These are phyloP conservation scores for Arthromyces matolae DNA, from an alignment of 768 basidiomycete species.

Conservation along the genomic window DNA sequence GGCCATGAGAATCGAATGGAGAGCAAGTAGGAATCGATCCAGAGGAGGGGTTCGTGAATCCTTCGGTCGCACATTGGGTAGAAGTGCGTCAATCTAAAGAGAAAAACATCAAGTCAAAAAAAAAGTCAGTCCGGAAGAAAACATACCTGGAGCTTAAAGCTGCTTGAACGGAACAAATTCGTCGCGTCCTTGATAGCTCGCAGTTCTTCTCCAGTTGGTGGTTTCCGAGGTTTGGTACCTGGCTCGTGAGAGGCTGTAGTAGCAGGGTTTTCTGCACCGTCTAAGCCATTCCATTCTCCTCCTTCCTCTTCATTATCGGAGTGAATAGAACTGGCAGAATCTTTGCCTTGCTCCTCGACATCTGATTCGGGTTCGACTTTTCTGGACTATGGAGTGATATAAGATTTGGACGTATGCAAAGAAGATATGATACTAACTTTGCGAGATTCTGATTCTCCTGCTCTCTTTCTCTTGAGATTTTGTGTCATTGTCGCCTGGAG, in stretches of 20 bases:
- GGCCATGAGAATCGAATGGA: conserved; percentile 63
- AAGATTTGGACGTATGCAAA: neutral
- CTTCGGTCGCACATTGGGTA: conserved; percentile 74
- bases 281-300: conserved; percentile 28
- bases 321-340: conserved; percentile 4
- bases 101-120: conserved; percentile 9
- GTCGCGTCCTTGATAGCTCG: conserved; percentile 68
- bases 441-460: conserved; percentile 14
- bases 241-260: conserved; percentile 9
- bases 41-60: conserved; percentile 51
- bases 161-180: conserved; percentile 70
- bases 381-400: conserved; percentile 5
- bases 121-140: neutral
- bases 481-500: conserved; percentile 19
- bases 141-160: conserved; percentile 80
- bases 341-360: conserved; percentile 7
- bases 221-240: conserved; percentile 38
- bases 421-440: conserved; percentile 17
- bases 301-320: conserved; percentile 18
- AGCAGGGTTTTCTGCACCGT: conserved; percentile 6
- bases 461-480: conserved; percentile 28
- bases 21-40: conserved; percentile 61
- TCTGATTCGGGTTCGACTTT: conserved; percentile 9
- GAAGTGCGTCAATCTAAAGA: conserved; percentile 69
- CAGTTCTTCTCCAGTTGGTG: conserved; percentile 70